Evolutionary conservation across 2,329 filamentous ascomycete genomes (phyloP).

Genomic region (Emmonsia crescens): DNA sequence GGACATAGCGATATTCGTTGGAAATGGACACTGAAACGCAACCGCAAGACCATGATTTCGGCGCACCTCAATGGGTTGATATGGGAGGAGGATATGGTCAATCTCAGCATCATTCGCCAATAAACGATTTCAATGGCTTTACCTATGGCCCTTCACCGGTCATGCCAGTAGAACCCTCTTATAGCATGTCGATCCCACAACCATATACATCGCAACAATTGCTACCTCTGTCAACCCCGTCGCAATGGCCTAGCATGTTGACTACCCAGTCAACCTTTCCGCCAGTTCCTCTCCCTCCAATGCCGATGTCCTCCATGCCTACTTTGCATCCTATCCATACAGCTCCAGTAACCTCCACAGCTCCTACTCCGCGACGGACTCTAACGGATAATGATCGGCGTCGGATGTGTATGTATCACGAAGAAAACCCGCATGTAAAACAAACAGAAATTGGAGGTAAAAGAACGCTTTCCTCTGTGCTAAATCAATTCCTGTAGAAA

Average conservation of each 20-base stretch:
- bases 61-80: conserved; percentile 36
- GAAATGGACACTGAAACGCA: conserved; percentile 37
- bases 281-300: conserved; percentile 46
- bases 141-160: conserved; percentile 54
- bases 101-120: conserved; percentile 57
- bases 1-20: not conserved
- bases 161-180: conserved; percentile 47
- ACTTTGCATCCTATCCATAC: conserved; percentile 41
- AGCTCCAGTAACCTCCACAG: conserved; percentile 23
- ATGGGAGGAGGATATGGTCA: conserved; percentile 35
- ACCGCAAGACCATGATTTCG: conserved; percentile 36
- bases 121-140: conserved; percentile 56
- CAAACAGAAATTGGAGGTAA: conserved; percentile 90
- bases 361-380: conserved; percentile 65
- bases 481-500: not conserved
- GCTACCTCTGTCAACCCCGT: conserved; percentile 62
- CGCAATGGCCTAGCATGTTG: conserved; percentile 73
- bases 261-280: conserved; percentile 58
- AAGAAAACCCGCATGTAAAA: conserved; percentile 80
- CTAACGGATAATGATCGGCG: conserved; percentile 83
- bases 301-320: conserved; percentile 37
- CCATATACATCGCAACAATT: conserved; percentile 47
- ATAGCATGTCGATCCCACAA: conserved; percentile 46
- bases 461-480: conserved; percentile 18
- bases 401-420: conserved; percentile 86